phyloP scores from a whole-genome alignment of 176 grass and related monocot species.

The Triticum dicoccoides region DNA sequence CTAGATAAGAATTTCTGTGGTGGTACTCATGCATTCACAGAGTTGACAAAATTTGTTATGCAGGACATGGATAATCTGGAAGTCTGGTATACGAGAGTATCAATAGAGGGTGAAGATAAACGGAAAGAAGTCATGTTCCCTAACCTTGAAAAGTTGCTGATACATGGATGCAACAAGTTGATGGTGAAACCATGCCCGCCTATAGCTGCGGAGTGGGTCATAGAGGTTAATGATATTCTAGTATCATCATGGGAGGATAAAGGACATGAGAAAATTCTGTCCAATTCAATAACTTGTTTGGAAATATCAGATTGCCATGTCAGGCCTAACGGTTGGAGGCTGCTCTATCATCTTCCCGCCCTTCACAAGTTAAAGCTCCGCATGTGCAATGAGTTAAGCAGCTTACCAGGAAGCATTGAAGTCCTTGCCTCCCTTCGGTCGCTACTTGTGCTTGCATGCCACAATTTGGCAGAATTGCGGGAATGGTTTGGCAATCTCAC shows the following conservation, averaged over 20 bases:
- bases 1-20: background rate
- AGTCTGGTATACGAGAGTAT: background rate
- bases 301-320: conserved; percentile 11
- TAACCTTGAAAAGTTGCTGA: conserved; percentile 5
- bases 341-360: background rate
- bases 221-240: background rate
- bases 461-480: background rate
- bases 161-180: conserved; percentile 20
- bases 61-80: conserved; percentile 13
- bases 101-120: background rate
- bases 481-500: conserved; percentile 4
- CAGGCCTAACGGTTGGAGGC: conserved; percentile 2
- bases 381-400: conserved; percentile 6
- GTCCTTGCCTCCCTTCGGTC: background rate
- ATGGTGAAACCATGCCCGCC: background rate
- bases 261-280: background rate
- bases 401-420: conserved; percentile 9
- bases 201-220: background rate
- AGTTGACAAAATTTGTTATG: conserved; percentile 5
- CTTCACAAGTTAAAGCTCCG: background rate
- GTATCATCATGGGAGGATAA: background rate
- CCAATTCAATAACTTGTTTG: background rate
- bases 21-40: conserved; percentile 7
- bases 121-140: conserved; percentile 6
- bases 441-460: background rate